Conservation (phyloP, 305 asterid species). For the Solanum hybrid region DNA sequence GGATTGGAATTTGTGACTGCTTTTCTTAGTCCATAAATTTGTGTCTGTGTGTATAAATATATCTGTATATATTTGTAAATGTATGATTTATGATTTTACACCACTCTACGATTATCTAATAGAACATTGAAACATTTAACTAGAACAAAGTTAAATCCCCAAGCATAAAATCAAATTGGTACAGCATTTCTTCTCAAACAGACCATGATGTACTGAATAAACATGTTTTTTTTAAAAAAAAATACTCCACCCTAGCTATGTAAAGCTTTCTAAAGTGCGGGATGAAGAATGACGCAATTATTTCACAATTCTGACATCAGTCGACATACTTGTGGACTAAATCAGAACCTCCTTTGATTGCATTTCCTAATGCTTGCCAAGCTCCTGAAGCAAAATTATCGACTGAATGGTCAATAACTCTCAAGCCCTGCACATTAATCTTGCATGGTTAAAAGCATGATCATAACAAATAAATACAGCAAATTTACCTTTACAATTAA, state of each 20-base stretch:
- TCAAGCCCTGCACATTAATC: conserved; percentile 30
- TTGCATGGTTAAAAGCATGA: neutral
- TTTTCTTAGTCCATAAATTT: neutral
- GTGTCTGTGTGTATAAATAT: neutral
- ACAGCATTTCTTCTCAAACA: neutral
- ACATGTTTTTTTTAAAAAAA: neutral
- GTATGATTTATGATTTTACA: neutral
- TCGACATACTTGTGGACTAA: conserved; percentile 32
- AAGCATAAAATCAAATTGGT: neutral
- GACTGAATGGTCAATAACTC: conserved; percentile 28
- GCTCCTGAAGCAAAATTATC: conserved; percentile 39
- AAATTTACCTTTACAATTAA: neutral
- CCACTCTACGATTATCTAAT: neutral
- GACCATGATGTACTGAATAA: neutral
- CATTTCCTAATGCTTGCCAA: conserved; percentile 45
- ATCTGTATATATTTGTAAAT: neutral
- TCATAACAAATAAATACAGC: neutral
- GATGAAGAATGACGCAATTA: neutral
- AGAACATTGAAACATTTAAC: neutral
- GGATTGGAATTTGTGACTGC: neutral
- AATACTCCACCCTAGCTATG: neutral
- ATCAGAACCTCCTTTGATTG: conserved; percentile 34
- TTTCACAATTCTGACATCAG: neutral
- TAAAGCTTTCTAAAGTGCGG: neutral
- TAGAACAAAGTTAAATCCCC: neutral